Percentiles rank a stretch among this genome's conserved stretches.
Evolutionary conservation across 2,329 filamentous ascomycete genomes (phyloP).

Genomic region (Fusarium robinianum): DNA sequence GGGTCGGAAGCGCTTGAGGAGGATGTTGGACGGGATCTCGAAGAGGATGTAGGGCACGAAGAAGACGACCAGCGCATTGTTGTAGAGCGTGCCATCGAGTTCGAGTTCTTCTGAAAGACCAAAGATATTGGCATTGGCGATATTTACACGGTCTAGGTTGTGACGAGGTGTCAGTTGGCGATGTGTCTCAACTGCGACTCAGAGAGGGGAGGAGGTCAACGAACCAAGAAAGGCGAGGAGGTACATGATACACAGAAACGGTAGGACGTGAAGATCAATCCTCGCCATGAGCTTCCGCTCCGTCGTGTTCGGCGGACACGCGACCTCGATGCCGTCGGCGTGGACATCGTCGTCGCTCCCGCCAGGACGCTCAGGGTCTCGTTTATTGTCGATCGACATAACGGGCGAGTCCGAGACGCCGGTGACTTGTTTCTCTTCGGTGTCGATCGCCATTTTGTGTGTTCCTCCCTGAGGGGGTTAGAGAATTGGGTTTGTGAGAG

Average conservation of each 20-base stretch:
- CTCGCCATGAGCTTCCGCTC: conserved; percentile 69
- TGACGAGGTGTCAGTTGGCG: background rate
- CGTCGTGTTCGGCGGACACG: conserved; percentile 59
- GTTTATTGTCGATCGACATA: conserved; percentile 33
- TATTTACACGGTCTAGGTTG: conserved; percentile 74
- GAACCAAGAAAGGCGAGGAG: conserved; percentile 67
- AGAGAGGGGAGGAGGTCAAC: conserved; percentile 10
- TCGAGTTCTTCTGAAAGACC: conserved; percentile 65
- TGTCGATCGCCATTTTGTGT: conserved; percentile 23
- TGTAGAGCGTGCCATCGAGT: conserved; percentile 66
- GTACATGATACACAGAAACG: conserved; percentile 74
- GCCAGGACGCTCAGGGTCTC: conserved; percentile 26
- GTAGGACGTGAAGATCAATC: conserved; percentile 73
- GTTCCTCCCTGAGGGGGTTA: background rate
- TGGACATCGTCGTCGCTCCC: conserved; percentile 13
- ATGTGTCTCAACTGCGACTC: background rate
- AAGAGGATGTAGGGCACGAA: conserved; percentile 77
- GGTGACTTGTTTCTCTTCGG: conserved; percentile 21
- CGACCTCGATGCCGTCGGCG: conserved; percentile 27
- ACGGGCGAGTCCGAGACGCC: conserved; percentile 29
- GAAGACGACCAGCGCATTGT: conserved; percentile 78
- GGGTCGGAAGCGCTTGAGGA: conserved; percentile 66
- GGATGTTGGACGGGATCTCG: conserved; percentile 70
- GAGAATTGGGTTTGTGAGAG: background rate
- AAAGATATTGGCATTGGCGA: conserved; percentile 76